Percentiles rank a stretch among this genome's conserved stretches.
These are phyloP conservation scores for Rhododendron williamsianum DNA, from an alignment of 148 eudicot genomes.

Conservation along the genomic window DNA sequence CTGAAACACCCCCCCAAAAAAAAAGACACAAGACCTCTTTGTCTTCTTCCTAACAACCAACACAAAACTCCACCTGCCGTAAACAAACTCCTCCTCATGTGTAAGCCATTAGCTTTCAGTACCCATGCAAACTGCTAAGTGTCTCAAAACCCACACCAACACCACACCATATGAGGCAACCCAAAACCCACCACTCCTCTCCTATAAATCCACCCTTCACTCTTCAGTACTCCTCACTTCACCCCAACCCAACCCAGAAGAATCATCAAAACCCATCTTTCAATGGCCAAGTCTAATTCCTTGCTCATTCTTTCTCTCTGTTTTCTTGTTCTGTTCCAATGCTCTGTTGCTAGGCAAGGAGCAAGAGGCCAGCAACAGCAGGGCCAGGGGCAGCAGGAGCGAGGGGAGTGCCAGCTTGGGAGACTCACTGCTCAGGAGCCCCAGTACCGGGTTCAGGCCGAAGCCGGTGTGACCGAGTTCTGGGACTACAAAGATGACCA, in stretches of 20 bases:
- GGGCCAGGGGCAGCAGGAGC: slow-evolving; percentile 7
- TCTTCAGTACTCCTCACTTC: slow-evolving; percentile 19
- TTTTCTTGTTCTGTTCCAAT: slow-evolving; percentile 30
- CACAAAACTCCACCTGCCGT: slow-evolving; percentile 20
- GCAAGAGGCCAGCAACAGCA: not conserved
- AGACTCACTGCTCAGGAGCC: slow-evolving; percentile 44
- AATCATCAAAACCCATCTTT: not conserved
- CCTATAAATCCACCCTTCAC: slow-evolving; percentile 30
- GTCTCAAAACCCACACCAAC: slow-evolving; percentile 16
- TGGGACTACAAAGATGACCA: slow-evolving; percentile 51
- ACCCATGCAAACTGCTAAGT: slow-evolving; percentile 39
- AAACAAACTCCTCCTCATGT: slow-evolving; percentile 22
- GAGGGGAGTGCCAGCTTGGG: slow-evolving; percentile 43
- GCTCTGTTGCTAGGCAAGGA: slow-evolving; percentile 22
- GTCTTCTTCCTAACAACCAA: not conserved
- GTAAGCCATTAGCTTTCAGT: slow-evolving; percentile 20
- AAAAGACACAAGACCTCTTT: not conserved
- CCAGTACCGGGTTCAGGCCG: slow-evolving; percentile 31
- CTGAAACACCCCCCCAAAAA: not conserved
- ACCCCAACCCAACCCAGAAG: no score
- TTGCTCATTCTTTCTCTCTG: slow-evolving; percentile 20
- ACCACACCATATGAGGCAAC: slow-evolving; percentile 31
- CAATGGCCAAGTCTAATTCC: slow-evolving; percentile 37
- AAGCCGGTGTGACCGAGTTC: slow-evolving; percentile 60
- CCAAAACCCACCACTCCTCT: not conserved